Percentiles rank a stretch among this genome's conserved stretches.
phyloP scores from a whole-genome alignment of 495 filamentous ascomycete species.

The Hypoxylon cercidicola region DNA sequence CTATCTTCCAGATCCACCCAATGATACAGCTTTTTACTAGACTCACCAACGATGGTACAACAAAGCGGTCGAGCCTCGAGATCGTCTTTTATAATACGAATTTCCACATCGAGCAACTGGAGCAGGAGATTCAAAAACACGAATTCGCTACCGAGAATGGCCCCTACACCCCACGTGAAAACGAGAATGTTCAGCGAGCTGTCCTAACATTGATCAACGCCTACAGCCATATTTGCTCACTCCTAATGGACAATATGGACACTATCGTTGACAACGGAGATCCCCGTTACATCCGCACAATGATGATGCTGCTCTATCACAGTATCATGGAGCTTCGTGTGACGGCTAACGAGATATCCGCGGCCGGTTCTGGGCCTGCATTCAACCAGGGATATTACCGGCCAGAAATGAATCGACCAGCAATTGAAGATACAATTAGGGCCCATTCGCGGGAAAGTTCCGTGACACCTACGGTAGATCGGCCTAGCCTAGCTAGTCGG shows the following conservation, averaged over 20 bases:
- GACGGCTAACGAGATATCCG: slow-evolving; percentile 48
- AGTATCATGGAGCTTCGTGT: slow-evolving; percentile 79
- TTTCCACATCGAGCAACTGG: slow-evolving; percentile 76
- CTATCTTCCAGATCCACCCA: slow-evolving; percentile 82
- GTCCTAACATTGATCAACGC: slow-evolving; percentile 77
- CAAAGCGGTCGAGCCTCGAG: slow-evolving; percentile 76
- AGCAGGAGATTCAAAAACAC: slow-evolving; percentile 74
- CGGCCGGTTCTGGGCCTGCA: slow-evolving; percentile 57
- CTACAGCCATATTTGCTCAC: slow-evolving; percentile 77
- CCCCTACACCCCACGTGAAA: slow-evolving; percentile 64
- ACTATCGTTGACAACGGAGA: slow-evolving; percentile 80
- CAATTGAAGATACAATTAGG: slow-evolving; percentile 54
- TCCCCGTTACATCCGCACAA: slow-evolving; percentile 79
- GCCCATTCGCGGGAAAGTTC: slow-evolving; percentile 62
- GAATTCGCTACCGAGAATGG: slow-evolving; percentile 64
- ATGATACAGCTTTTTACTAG: slow-evolving; percentile 77
- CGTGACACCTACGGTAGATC: slow-evolving; percentile 70
- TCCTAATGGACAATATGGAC: slow-evolving; percentile 74
- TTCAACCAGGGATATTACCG: slow-evolving; percentile 36
- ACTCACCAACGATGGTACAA: slow-evolving; percentile 72
- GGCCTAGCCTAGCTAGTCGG: slow-evolving; percentile 59
- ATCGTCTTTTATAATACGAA: slow-evolving; percentile 81
- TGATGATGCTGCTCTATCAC: slow-evolving; percentile 83
- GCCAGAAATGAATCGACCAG: slow-evolving; percentile 13
- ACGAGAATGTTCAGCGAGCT: slow-evolving; percentile 71